Base-by-base conservation (phyloP, 371 early-diverging fungal genomes). In the Saksenaea oblongispora region DNA sequence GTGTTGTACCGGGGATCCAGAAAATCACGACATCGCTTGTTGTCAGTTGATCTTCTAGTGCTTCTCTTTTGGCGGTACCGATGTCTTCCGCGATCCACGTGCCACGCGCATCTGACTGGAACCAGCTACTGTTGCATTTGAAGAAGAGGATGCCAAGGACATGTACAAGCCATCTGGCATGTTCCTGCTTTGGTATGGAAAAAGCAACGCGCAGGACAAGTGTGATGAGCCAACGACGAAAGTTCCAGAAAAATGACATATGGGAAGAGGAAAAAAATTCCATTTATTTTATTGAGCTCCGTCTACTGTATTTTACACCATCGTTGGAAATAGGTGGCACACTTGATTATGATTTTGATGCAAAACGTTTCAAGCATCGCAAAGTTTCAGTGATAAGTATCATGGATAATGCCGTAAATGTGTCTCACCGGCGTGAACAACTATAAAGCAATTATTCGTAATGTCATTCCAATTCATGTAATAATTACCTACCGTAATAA, bases 1-100 rank as follows among this genome's bases (percentile, higher is more conserved):
- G 13, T 5, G 3, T 3, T 53, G 7, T 73, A 76, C 80, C 80
- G 57, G 76, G 77, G 35, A 79, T 63, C 80, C 80, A 79, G 27
- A 79, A 56, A 1, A 79, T 24, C n/a, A 79, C 72, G 42, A 66
- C 63, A 62, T 74, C 65, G 17, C 74, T 65, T 17, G 64, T 62
- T 31, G 62, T 58, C 11, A 79, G 61, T n/a, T 74, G 66, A 58
- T 79, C 76, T 8, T 31, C 36, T 1, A 79, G 54, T 1, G 67
- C 74, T 64, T 79, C 76, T 67, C 69, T 73, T 59, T 75, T 75
- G 7, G 64, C 70, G 44, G 62, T 53, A 17, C 51, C 54, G 31
- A 75, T 66, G 47, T 76, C 71, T 59, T 75, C 74, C 9, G 70
- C 73, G 13, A 79, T 66, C 76, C 76, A 76, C 35, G 44, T 56